Base-by-base conservation (phyloP, 495 filamentous ascomycete species). In the Penicillium soppii region DNA sequence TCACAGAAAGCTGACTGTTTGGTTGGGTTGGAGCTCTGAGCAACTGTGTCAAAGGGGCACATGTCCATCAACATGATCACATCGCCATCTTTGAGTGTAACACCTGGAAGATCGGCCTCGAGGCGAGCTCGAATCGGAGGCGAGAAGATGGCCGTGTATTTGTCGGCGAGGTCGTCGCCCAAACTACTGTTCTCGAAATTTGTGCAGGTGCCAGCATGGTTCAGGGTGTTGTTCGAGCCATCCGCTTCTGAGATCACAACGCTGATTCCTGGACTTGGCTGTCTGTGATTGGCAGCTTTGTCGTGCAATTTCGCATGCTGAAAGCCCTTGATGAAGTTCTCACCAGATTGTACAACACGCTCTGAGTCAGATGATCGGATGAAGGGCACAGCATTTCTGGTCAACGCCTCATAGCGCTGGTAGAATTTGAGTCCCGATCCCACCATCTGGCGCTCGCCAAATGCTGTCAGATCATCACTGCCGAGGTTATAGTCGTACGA, bases 11-110 rank as follows among this genome's bases (percentile, higher is more conserved):
- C 69, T 0, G 87, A 89, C 7, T 74, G 26, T 0, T 57, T 37
- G 48, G 53, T 55, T 20, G 53, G 58, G 20, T 69, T 52, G 53
- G 72, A 26, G 22, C 70, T 58, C 27, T 52, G 12, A 68, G 87
- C 81, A 6, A 95, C 81, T 0, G 88, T 91, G 50, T 85, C 77
- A 63, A 90, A 96, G 0, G 90, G 81, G 62, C 91, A 96, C 30
- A 96, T 70, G 59, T 95, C 91, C 88, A 96, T 92, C 13, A 96
- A 64, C 22, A 72, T 72, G 55, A 89, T 74, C 6, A 82, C 77
- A 9, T 91, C 80, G n/a, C 65, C 35, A 7, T 65, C 52, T 1
- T 78, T 74, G 20, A 95, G 67, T 17, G 81, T 80, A 0, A 80
- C 78, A 2, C 83, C 82, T 0, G 78, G 76, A 1, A 96, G 73